Conservation (phyloP, 2,329 filamentous ascomycete genomes). For the Tolypocladium sp. region DNA sequence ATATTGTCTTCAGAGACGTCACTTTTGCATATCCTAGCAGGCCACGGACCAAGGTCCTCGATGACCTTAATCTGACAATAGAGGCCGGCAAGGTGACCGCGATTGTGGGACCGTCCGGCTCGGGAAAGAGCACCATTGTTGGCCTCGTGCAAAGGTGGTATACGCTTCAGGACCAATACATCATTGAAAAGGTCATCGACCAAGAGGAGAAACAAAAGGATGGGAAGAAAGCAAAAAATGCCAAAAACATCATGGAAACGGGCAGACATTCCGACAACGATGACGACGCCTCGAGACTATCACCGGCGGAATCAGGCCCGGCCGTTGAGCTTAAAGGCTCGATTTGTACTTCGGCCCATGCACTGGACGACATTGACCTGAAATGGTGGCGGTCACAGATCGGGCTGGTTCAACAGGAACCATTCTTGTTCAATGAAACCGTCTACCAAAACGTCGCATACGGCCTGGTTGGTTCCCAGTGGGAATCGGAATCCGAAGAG, state of each 20-base stretch:
- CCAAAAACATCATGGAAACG: no score
- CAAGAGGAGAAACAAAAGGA: constrained; percentile 35
- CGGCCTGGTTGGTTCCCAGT: constrained; percentile 43
- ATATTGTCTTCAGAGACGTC: constrained; percentile 47
- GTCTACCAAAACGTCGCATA: constrained; percentile 54
- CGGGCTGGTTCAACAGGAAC: constrained; percentile 59
- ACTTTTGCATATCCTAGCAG: constrained; percentile 66
- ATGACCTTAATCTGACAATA: constrained; percentile 48
- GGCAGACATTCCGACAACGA: constrained; percentile 12
- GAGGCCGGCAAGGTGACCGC: constrained; percentile 60
- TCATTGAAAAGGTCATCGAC: constrained; percentile 39
- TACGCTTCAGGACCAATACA: constrained; percentile 43
- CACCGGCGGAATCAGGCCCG: constrained; percentile 29
- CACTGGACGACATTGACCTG: constrained; percentile 48
- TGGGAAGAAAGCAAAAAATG: constrained; percentile 22
- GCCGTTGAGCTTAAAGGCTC: constrained; percentile 33
- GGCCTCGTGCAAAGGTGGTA: constrained; percentile 67
- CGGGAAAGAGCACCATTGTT: constrained; percentile 66
- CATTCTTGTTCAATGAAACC: constrained; percentile 58
- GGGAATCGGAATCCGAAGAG: constrained; percentile 42
- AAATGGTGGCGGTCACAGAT: constrained; percentile 56
- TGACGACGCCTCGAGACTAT: constrained; percentile 14
- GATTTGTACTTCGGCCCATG: constrained; percentile 43
- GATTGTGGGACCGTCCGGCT: constrained; percentile 64
- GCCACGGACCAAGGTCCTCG: constrained; percentile 53